Evolutionary conservation across 1,284 basidiomycete species (phyloP).

Genomic region (Melampsora larici-populina): DNA sequence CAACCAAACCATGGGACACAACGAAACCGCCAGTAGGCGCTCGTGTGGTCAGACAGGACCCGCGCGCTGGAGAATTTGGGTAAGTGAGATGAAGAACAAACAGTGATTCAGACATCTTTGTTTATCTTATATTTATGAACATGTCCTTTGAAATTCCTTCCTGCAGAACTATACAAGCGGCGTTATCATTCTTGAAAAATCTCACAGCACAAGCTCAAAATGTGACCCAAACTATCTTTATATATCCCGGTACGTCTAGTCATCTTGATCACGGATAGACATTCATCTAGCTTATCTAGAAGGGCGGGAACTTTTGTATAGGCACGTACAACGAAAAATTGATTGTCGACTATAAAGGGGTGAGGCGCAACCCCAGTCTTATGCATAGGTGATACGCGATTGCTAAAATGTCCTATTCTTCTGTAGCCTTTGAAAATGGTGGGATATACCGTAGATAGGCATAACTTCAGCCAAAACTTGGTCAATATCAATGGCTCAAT

Average conservation of each 20-base stretch:
- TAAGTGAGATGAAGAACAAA: not conserved
- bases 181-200: not conserved
- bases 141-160: not conserved
- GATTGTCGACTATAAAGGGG: not conserved
- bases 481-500: not conserved
- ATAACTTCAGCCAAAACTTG: not conserved
- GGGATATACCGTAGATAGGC: not conserved
- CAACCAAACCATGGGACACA: not conserved
- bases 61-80: not conserved
- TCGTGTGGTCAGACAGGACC: not conserved
- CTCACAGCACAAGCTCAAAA: not conserved
- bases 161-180: not conserved
- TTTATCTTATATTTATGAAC: not conserved
- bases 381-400: not conserved
- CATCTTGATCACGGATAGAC: not conserved
- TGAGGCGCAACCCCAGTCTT: not conserved
- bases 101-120: not conserved
- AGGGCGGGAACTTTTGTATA: not conserved
- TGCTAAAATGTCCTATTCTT: not conserved
- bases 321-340: not conserved
- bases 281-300: not conserved
- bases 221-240: not conserved
- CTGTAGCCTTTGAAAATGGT: not conserved
- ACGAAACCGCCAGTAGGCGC: not conserved
- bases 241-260: not conserved